Evolutionary conservation across 345 rosid genomes (phyloP).

Genomic region (Citrus reticulata): DNA sequence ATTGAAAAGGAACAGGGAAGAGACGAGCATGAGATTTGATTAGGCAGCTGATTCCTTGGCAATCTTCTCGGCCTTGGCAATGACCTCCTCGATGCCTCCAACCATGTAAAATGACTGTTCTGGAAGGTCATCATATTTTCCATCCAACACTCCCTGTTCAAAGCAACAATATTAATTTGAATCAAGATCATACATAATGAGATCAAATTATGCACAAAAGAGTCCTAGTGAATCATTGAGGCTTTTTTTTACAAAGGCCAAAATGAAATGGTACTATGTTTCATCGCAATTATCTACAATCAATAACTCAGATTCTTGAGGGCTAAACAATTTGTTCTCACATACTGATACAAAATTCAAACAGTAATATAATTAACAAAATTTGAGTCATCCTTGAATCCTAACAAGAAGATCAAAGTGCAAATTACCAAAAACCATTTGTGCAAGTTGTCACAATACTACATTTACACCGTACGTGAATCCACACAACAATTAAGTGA

Average conservation of each 20-base stretch:
- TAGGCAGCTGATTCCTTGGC: constrained; percentile 62
- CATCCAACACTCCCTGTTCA: constrained; percentile 78
- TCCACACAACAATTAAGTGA: not conserved
- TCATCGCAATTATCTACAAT: not conserved
- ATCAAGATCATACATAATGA: not conserved
- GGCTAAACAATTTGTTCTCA: not conserved
- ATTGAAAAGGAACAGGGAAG: constrained; percentile 10
- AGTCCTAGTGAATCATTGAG: not conserved
- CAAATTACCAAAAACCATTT: not conserved
- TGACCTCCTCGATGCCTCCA: constrained; percentile 81
- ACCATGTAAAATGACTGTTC: constrained; percentile 88
- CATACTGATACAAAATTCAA: not conserved
- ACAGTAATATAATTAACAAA: not conserved
- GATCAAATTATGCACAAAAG: not conserved
- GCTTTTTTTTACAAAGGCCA: not conserved
- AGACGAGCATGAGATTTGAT: not conserved
- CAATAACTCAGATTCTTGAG: not conserved
- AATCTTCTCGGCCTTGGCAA: constrained; percentile 85
- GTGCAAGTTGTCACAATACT: not conserved
- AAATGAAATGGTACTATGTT: not conserved
- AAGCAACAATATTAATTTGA: not conserved
- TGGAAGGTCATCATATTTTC: constrained; percentile 76
- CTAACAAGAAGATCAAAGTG: not conserved
- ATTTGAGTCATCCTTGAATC: not conserved
- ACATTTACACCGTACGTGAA: not conserved